These are phyloP conservation scores for Pestalotiopsis sp. DNA, from an alignment of 2,329 filamentous ascomycete species.

Conservation along the genomic window DNA sequence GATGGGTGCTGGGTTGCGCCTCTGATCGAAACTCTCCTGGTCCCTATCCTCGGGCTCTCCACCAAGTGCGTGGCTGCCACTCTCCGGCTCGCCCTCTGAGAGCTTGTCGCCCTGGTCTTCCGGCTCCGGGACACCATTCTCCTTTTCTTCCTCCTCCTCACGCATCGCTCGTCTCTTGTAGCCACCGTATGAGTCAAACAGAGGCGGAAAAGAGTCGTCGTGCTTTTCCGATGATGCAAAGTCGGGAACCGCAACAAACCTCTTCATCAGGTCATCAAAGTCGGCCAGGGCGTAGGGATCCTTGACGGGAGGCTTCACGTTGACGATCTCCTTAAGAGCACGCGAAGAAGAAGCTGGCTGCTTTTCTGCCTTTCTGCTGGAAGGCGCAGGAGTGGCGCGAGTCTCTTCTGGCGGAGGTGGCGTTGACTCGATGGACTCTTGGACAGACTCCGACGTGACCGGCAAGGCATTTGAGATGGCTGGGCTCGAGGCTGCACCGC, in stretches of 20 bases:
- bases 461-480: slow-evolving; percentile 66
- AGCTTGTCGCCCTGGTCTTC: slow-evolving; percentile 48
- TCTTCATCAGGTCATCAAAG: slow-evolving; percentile 27
- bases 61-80: slow-evolving; percentile 82
- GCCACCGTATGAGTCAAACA: slow-evolving; percentile 84
- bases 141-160: slow-evolving; percentile 60
- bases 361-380: slow-evolving; percentile 29
- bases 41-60: slow-evolving; percentile 89
- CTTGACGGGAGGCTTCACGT: slow-evolving; percentile 17
- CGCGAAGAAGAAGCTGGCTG: slow-evolving; percentile 20
- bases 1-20: slow-evolving; percentile 72
- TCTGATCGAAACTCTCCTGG: slow-evolving; percentile 52
- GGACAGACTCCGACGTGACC: slow-evolving; percentile 51
- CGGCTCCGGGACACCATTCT: slow-evolving; percentile 50
- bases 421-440: slow-evolving; percentile 42
- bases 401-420: slow-evolving; percentile 27
- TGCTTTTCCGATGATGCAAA: slow-evolving; percentile 25
- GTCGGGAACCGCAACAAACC: slow-evolving; percentile 29
- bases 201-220: slow-evolving; percentile 60
- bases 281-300: slow-evolving; percentile 18
- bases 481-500: slow-evolving; percentile 80
- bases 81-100: slow-evolving; percentile 77
- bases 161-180: slow-evolving; percentile 78
- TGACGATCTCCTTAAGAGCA: slow-evolving; percentile 13
- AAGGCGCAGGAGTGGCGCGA: slow-evolving; percentile 25